Evolutionary conservation across 495 filamentous ascomycete genomes (phyloP), one percentile per base, ranked within the genome.

Genomic region (Penicillium cinerascens): DNA sequence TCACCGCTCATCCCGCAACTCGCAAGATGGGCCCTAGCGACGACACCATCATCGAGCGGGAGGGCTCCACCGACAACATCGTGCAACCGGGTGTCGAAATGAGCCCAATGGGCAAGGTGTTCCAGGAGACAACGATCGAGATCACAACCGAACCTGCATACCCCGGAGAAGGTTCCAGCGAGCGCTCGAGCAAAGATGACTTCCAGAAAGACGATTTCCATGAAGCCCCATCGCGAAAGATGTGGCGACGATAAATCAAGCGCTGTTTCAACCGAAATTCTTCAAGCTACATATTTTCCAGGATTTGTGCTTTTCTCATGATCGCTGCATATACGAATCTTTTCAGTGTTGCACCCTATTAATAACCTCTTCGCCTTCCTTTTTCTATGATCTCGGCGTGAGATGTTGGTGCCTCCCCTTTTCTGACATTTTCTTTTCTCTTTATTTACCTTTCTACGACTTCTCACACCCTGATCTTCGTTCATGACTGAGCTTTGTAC

Each of bases 111-210:
- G 72, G 72, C 20, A 74, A 75, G 51, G 72, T 76, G 54, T 75
- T 73, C 53, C 73, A 76, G 46, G 62, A 76, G 26, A 76, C 73
- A 3, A 76, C 72, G 17, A 76, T 76, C 39, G 70, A 75, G 43
- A 70, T 76, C 48, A 75, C 73, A 1, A 57, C 46, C 17, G 73
- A 76, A 36, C 71, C 70, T 8, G 73, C 72, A 27, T 74, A 59
- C 38, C 59, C 65, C 1, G 49, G 51, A 10, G 66, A 68, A 25
- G 60, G 27, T 9, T 37, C 47, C 3, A 67, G 69, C 44, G 56
- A 60, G 37, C 64, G 60, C 7, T 71, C 71, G n/a, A 71, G 67
- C 56, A 64, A 59, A 26, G 68, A 70, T 13, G 64, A 63, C n/a
- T 55, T 59, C 37, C 36, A 51, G 13, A 53, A 63, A 5, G 22